A percentile compares a stretch with the other conserved stretches of the same genome.
Evolutionary conservation across 805 yeast genomes (phyloP).

Genomic region (Saccharomyces kudriavzevii): DNA sequence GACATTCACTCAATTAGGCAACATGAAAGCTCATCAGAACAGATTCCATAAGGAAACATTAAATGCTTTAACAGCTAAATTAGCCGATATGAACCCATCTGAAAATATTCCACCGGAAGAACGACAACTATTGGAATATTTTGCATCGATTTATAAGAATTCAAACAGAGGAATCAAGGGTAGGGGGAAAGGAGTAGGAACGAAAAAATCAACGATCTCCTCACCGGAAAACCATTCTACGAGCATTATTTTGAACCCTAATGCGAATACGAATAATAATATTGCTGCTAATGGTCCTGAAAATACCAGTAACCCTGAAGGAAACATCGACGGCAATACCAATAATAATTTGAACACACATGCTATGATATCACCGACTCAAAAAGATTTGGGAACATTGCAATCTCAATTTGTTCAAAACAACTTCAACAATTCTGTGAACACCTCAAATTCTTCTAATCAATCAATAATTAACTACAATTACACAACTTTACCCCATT

Average conservation of each 20-base stretch:
- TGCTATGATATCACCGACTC: constrained; percentile 2
- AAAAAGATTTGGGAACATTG: not conserved
- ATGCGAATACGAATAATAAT: not conserved
- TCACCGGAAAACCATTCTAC: not conserved
- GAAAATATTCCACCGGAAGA: constrained; percentile 51
- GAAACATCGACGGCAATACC: not conserved
- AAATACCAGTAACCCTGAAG: not conserved
- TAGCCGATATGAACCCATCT: constrained; percentile 54
- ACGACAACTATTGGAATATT: constrained; percentile 62
- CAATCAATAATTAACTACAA: not conserved
- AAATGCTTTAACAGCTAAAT: constrained; percentile 52
- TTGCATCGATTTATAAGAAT: constrained; percentile 75
- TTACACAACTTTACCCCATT: not conserved
- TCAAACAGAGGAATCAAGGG: constrained; percentile 89
- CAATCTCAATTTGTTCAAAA: not conserved
- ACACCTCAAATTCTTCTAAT: not conserved
- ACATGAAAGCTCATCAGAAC: constrained; percentile 89
- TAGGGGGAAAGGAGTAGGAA: constrained; percentile 52
- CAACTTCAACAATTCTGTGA: not conserved
- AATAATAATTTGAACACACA: constrained; percentile 2
- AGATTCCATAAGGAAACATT: constrained; percentile 73
- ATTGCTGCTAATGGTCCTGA: not conserved
- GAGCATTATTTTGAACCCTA: not conserved
- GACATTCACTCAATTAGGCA: constrained; percentile 85
- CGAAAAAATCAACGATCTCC: constrained; percentile 1